These are phyloP conservation scores for Abortiporus biennis DNA, from an alignment of 1,284 basidiomycete genomes.

Conservation along the genomic window DNA sequence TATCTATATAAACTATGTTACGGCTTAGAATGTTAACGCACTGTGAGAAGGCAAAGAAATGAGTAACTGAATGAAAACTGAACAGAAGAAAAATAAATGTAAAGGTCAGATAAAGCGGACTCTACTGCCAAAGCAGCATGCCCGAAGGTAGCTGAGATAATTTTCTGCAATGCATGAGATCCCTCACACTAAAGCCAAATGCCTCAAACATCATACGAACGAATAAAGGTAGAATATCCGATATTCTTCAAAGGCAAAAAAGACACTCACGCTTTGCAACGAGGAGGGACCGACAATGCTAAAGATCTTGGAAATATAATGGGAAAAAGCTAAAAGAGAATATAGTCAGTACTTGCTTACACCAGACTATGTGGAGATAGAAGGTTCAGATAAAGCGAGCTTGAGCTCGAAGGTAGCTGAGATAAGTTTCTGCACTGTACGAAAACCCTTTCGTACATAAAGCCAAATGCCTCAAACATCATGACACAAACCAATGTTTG, in stretches of 20 bases:
- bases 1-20: background rate
- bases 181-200: slow-evolving; percentile 85
- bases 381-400: slow-evolving; percentile 28
- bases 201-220: slow-evolving; percentile 78
- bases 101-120: slow-evolving; percentile 28
- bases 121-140: slow-evolving; percentile 36
- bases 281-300: no score
- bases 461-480: slow-evolving; percentile 94
- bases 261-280: no score
- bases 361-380: slow-evolving; percentile 1
- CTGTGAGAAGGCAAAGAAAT: no score
- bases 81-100: slow-evolving; percentile 3
- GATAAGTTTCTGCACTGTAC: slow-evolving; percentile 50
- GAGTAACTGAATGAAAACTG: no score
- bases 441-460: slow-evolving; percentile 59
- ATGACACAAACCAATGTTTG: no score
- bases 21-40: no score
- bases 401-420: slow-evolving; percentile 54
- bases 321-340: no score
- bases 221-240: background rate
- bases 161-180: slow-evolving; percentile 44
- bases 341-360: no score
- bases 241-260: no score
- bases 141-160: slow-evolving; percentile 60
- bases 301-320: no score